Percentiles rank a stretch among this genome's conserved stretches.
phyloP scores from a whole-genome alignment of 139 green algal genomes.

The Chlamydomonas applanata region DNA sequence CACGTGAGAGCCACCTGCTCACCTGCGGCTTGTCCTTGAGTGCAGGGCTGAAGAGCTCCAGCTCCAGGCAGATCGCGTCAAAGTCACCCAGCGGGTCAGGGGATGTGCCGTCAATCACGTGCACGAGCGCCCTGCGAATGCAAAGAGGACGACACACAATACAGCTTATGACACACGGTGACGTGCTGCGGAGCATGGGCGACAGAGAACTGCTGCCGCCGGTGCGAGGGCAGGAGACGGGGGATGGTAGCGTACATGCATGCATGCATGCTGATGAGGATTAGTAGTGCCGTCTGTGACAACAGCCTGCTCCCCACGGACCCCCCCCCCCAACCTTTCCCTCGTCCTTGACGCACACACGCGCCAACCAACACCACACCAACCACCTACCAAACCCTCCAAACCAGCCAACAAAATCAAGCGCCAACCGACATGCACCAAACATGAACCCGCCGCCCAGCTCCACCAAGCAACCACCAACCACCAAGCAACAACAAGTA shows the following conservation, averaged over 20 bases:
- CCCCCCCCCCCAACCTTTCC: too few relatives aligned
- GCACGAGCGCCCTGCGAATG: slow-evolving; percentile 70
- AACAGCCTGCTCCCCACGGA: too few relatives aligned
- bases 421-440: not conserved
- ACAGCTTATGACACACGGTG: too few relatives aligned
- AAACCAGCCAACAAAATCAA: not conserved
- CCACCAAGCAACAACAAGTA: too few relatives aligned
- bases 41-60: slow-evolving; percentile 88
- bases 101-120: slow-evolving; percentile 91
- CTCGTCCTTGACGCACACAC: too few relatives aligned
- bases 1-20: not conserved
- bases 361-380: not conserved
- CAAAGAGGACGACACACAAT: too few relatives aligned
- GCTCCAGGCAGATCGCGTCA: slow-evolving; percentile 80
- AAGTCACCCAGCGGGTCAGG: slow-evolving; percentile 92
- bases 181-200: too few relatives aligned
- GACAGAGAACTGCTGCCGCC: too few relatives aligned
- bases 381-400: not conserved
- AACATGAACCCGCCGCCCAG: not conserved
- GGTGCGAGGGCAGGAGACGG: too few relatives aligned
- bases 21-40: slow-evolving; percentile 85
- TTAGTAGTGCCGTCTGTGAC: too few relatives aligned
- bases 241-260: too few relatives aligned
- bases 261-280: too few relatives aligned
- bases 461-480: not conserved